Base-by-base conservation (phyloP, 2,329 filamentous ascomycete species). In the Rugonectria rugulosa region DNA sequence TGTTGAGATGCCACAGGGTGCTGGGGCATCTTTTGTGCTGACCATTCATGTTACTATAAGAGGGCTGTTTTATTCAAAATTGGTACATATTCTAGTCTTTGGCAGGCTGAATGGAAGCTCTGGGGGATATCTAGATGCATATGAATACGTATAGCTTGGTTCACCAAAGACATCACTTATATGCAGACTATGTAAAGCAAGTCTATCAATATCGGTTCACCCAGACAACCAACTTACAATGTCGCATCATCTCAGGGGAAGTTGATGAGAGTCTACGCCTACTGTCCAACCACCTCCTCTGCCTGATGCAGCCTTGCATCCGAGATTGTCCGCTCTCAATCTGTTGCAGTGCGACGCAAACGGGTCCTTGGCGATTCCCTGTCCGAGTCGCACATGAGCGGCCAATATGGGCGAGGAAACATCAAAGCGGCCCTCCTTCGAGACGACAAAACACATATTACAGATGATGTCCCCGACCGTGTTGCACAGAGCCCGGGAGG, bases 291-390 rank as follows among this genome's bases (percentile, higher is more conserved):
- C 49, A 11, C 15, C 31, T n/a, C 10, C 36, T 23, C 19, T 21
- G 45, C 54, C 38, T 47, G 53, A 43, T 21, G 48, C 50, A 20
- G 53, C 53, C 38, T 53, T 14, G 23, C 34, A 54, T 41, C 26
- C 57, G 44, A 63, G 27, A 51, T 54, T 57, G 40, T 20, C 12
- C 56, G 51, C 57, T 59, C 43, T 51, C 46, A 51, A 53, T 27
- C 52, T 49, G 24, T 51, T 19, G 21, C 29, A 11, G 60, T 59
- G 59, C 37, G 40, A 63, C 57, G 48, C 63, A 67, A 66, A 60
- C 63, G 46, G 29, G 29, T 10, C 14, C 47, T 53, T 31, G 21
- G 34, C 41, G 24, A n/a, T n/a, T 50, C 26, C 23, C 19, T 4
- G n/a, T 7, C 14, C 19, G 7, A 14, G 44, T 54, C 14, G 27